phyloP scores from a whole-genome alignment of 495 filamentous ascomycete genomes.

The Neurospora tetrasperma region DNA sequence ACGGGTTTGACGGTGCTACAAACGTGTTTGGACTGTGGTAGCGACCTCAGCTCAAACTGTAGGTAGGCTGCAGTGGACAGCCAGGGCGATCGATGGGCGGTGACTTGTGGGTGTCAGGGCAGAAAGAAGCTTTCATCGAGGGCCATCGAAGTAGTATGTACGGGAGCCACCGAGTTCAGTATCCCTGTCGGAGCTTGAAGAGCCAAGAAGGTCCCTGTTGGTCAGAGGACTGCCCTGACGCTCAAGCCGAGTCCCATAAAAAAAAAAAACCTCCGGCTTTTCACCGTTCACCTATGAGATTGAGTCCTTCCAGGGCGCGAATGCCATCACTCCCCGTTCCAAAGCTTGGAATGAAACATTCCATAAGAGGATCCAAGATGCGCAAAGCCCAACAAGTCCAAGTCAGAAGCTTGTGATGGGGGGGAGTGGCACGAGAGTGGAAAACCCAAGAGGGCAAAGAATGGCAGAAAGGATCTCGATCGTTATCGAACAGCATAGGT shows the following conservation, averaged over 20 bases:
- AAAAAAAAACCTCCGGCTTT: background rate
- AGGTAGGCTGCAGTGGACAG: background rate
- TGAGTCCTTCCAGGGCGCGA: background rate
- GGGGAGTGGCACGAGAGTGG: background rate
- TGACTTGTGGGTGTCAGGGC: background rate
- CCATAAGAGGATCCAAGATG: background rate
- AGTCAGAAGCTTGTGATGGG: slow-evolving; percentile 2
- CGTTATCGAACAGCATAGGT: slow-evolving; percentile 18
- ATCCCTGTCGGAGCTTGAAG: background rate
- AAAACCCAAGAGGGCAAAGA: slow-evolving; percentile 3
- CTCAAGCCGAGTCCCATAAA: background rate
- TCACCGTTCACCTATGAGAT: background rate
- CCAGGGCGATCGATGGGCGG: background rate
- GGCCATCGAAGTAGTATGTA: background rate
- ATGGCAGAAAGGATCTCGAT: slow-evolving; percentile 23
- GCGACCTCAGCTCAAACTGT: background rate
- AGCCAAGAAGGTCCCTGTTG: background rate
- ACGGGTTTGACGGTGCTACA: background rate
- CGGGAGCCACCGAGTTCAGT: background rate
- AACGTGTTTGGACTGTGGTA: background rate
- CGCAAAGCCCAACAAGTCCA: background rate
- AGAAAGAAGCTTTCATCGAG: background rate
- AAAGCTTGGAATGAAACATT: background rate
- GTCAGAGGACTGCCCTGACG: background rate
- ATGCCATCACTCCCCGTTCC: background rate